Conservation (phyloP, 1,139 yeast species). For the Lipomyces yarrowii region DNA sequence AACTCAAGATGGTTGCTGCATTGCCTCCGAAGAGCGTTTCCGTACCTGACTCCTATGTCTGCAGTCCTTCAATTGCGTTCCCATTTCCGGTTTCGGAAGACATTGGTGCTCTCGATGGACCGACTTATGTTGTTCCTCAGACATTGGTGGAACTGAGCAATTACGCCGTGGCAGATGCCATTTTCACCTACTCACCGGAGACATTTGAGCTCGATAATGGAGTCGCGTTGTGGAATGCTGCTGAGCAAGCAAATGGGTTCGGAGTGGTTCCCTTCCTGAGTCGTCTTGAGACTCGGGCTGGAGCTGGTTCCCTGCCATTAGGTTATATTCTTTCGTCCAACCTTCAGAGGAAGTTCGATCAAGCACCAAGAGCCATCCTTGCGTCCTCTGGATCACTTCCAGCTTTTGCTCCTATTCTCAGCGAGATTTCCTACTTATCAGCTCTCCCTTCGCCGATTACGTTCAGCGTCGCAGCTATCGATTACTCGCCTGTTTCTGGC, state of each 20-base stretch:
- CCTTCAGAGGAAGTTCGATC: conserved; percentile 36
- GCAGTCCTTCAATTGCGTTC: conserved; percentile 9
- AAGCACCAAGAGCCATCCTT: conserved; percentile 50
- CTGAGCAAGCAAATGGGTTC: conserved; percentile 56
- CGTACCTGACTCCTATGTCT: conserved; percentile 1
- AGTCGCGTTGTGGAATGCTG: conserved; percentile 59
- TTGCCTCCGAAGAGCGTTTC: conserved; percentile 9
- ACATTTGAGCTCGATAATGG: conserved; percentile 63
- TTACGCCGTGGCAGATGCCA: conserved; percentile 61
- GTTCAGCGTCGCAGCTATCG: conserved; percentile 71
- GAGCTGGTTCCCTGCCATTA: conserved; percentile 77
- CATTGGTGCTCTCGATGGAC: conserved; percentile 55
- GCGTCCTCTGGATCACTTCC: conserved; percentile 70
- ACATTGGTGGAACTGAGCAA: conserved; percentile 66
- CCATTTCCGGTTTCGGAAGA: conserved; percentile 45
- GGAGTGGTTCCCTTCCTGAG: conserved; percentile 62
- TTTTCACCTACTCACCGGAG: conserved; percentile 73
- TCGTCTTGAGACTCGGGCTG: conserved; percentile 74
- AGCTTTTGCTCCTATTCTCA: conserved; percentile 62
- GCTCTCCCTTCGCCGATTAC: conserved; percentile 49
- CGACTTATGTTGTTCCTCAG: conserved; percentile 63
- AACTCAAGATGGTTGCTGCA: conserved; percentile 14
- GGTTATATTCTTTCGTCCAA: conserved; percentile 63
- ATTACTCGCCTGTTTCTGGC: conserved; percentile 57
- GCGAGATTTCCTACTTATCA: conserved; percentile 44